phyloP scores from a whole-genome alignment of 2,329 filamentous ascomycete species.

The Verticillium zaregamsianum region DNA sequence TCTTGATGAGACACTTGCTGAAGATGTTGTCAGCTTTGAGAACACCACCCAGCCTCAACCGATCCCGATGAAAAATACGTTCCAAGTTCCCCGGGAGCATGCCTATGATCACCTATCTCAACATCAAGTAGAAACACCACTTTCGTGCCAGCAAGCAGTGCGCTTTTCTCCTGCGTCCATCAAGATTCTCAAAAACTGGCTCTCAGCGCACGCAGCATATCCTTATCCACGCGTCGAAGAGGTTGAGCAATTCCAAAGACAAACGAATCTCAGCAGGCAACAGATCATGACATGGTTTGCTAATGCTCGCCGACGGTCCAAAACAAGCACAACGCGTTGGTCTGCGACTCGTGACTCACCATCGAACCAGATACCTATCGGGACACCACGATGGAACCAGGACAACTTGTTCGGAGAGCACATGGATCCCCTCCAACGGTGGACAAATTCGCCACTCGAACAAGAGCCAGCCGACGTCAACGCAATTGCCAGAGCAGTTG shows the following conservation, averaged over 20 bases:
- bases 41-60: background rate
- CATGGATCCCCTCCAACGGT: slow-evolving; percentile 56
- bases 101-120: too few species aligned
- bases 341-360: slow-evolving; percentile 68
- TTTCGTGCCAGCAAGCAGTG: slow-evolving; percentile 60
- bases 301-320: slow-evolving; percentile 79
- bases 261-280: slow-evolving; percentile 74
- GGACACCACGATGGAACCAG: too few species aligned
- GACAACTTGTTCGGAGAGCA: slow-evolving; percentile 3
- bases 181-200: slow-evolving; percentile 79
- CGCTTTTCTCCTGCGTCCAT: slow-evolving; percentile 79
- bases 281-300: slow-evolving; percentile 93
- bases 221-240: slow-evolving; percentile 88
- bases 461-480: slow-evolving; percentile 57
- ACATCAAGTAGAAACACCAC: background rate
- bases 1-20: background rate
- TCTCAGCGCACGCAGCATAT: slow-evolving; percentile 72
- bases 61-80: too few species aligned
- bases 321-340: slow-evolving; percentile 59
- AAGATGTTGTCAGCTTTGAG: background rate
- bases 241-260: slow-evolving; percentile 71
- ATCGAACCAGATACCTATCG: background rate
- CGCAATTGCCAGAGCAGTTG: slow-evolving; percentile 54
- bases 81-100: too few species aligned
- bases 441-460: slow-evolving; percentile 55